phyloP scores from a whole-genome alignment of 768 basidiomycete species.

The Rhodotorula toruloides region DNA sequence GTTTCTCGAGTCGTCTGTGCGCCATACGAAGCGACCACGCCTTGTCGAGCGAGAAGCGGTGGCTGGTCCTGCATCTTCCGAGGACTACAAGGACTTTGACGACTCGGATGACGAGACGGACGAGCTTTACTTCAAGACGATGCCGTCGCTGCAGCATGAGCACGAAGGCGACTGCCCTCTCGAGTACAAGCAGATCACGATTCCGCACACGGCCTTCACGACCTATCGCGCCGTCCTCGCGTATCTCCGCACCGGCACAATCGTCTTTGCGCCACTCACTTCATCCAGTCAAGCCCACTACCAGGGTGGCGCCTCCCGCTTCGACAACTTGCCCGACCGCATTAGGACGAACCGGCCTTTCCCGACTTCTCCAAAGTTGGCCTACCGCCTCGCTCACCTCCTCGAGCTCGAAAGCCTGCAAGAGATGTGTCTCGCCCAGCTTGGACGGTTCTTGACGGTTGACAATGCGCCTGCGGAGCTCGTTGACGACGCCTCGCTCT shows the following conservation, averaged over 20 bases:
- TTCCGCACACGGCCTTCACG: neutral
- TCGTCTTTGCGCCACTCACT: neutral
- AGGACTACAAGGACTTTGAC: neutral
- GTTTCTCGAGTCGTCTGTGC: neutral
- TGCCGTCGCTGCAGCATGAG: no score
- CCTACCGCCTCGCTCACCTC: slow-evolving; percentile 18
- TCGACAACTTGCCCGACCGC: neutral
- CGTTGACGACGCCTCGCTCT: neutral
- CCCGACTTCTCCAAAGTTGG: slow-evolving; percentile 1
- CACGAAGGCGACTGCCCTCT: no score
- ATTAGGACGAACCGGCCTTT: neutral
- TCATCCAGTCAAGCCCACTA: neutral
- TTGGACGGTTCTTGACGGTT: neutral
- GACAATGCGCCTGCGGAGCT: neutral
- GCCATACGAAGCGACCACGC: no score
- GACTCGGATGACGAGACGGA: slow-evolving; percentile 21
- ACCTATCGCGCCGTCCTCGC: slow-evolving; percentile 6
- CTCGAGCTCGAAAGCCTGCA: neutral
- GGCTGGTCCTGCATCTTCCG: no score
- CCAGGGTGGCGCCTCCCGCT: no score
- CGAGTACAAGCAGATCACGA: neutral
- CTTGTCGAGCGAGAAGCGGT: neutral
- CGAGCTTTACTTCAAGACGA: neutral
- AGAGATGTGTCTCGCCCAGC: neutral
- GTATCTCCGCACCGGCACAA: neutral